These are phyloP conservation scores for Lecanoromycetidae sp. DNA, from an alignment of 2,329 filamentous ascomycete genomes.

Conservation along the genomic window DNA sequence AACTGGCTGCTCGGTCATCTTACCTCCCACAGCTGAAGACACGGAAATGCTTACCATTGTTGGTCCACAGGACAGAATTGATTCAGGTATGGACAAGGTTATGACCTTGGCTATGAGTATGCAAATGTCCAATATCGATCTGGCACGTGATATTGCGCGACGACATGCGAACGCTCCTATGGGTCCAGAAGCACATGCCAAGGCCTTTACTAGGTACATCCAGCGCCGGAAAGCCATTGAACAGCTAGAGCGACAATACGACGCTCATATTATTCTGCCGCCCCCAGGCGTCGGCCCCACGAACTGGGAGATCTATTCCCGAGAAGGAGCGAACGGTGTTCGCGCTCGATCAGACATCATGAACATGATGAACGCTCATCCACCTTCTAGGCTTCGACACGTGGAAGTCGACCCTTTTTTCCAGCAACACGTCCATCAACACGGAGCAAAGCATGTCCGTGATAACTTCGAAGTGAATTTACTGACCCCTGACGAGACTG, in stretches of 20 bases:
- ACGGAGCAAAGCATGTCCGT: slow-evolving; percentile 29
- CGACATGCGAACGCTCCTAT: slow-evolving; percentile 63
- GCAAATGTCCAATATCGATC: slow-evolving; percentile 61
- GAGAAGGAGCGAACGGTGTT: slow-evolving; percentile 64
- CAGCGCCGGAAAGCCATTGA: slow-evolving; percentile 70
- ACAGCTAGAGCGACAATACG: slow-evolving; percentile 66
- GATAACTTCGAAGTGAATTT: slow-evolving; percentile 36
- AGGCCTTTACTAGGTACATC: slow-evolving; percentile 78
- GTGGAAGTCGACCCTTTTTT: slow-evolving; percentile 38
- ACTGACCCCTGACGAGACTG: slow-evolving; percentile 34
- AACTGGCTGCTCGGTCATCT: slow-evolving; percentile 78
- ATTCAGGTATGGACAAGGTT: slow-evolving; percentile 65
- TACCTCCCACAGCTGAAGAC: slow-evolving; percentile 64
- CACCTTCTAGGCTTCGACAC: slow-evolving; percentile 33
- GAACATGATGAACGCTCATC: slow-evolving; percentile 38
- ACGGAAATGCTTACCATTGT: slow-evolving; percentile 77
- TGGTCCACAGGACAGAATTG: slow-evolving; percentile 62
- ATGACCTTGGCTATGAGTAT: slow-evolving; percentile 82
- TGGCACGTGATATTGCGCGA: slow-evolving; percentile 57
- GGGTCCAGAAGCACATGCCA: slow-evolving; percentile 66
- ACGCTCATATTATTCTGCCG: slow-evolving; percentile 78
- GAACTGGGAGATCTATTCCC: slow-evolving; percentile 79
- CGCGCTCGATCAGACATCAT: slow-evolving; percentile 38
- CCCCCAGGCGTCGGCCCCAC: slow-evolving; percentile 55
- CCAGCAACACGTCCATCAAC: slow-evolving; percentile 34